phyloP scores from a whole-genome alignment of 495 filamentous ascomycete genomes.

The Entonaema liquescens region DNA sequence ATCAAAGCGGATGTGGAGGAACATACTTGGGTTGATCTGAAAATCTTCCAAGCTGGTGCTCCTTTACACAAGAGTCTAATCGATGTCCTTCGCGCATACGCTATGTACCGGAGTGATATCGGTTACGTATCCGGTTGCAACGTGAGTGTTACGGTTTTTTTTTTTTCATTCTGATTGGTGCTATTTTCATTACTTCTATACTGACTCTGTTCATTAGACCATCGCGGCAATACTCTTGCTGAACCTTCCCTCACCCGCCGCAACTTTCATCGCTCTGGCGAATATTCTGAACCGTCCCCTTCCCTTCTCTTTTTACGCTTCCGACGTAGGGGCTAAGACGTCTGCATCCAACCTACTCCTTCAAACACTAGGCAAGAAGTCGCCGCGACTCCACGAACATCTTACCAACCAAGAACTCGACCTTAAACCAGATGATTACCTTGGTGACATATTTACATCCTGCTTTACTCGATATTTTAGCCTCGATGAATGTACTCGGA shows the following conservation, averaged over 20 bases:
- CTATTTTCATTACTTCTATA: constrained; percentile 20
- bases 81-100: constrained; percentile 87
- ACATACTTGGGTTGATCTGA: constrained; percentile 78
- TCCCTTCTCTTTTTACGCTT: constrained; percentile 85
- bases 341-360: constrained; percentile 77
- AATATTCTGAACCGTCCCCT: constrained; percentile 91
- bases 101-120: constrained; percentile 93
- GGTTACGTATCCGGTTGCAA: constrained; percentile 90
- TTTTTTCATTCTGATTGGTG: neutral
- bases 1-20: constrained; percentile 75
- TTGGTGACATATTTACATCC: constrained; percentile 60
- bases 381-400: constrained; percentile 73
- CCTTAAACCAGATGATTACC: constrained; percentile 60
- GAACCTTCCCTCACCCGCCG: constrained; percentile 74
- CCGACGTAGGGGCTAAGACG: constrained; percentile 74
- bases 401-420: constrained; percentile 59
- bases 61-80: constrained; percentile 79
- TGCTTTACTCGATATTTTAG: constrained; percentile 64
- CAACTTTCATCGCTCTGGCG: constrained; percentile 83
- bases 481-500: constrained; percentile 76
- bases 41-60: constrained; percentile 80
- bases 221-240: constrained; percentile 89
- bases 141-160: constrained; percentile 56
- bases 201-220: constrained; percentile 57
- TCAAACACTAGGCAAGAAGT: constrained; percentile 75